Evolutionary conservation across 257 asterid species (phyloP).

Genomic region (Solanum megistacrolobum): DNA sequence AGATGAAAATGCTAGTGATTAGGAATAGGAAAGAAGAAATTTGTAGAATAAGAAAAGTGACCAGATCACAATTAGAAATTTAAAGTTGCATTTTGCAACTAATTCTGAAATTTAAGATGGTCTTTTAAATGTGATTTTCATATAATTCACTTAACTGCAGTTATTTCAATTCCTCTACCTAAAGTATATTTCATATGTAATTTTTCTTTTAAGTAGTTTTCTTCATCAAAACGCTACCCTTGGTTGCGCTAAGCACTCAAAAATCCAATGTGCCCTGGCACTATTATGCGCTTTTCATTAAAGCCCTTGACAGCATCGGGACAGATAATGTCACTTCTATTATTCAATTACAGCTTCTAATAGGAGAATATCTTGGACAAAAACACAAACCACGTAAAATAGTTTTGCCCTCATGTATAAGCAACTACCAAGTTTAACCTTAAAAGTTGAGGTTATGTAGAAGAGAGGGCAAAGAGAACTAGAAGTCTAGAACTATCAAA

Average conservation of each 20-base stretch:
- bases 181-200: not conserved
- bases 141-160: not conserved
- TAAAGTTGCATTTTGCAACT: not conserved
- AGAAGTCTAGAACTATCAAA: not conserved
- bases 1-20: not conserved
- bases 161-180: not conserved
- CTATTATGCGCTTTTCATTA: not conserved
- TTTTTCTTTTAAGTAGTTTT: not conserved
- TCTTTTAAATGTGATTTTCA: not conserved
- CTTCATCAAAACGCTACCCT: not conserved
- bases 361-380: not conserved
- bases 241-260: not conserved
- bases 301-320: not conserved
- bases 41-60: not conserved
- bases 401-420: not conserved
- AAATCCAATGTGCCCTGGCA: not conserved
- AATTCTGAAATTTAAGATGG: not conserved
- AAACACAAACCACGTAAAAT: not conserved
- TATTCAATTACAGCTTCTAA: not conserved
- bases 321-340: not conserved
- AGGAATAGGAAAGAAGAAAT: not conserved
- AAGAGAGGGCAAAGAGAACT: not conserved
- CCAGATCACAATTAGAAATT: not conserved
- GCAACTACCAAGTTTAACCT: not conserved
- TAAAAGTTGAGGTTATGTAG: not conserved